These are phyloP conservation scores for Astrephomene gubernaculifera DNA, from an alignment of 139 green algal species.

Conservation along the genomic window DNA sequence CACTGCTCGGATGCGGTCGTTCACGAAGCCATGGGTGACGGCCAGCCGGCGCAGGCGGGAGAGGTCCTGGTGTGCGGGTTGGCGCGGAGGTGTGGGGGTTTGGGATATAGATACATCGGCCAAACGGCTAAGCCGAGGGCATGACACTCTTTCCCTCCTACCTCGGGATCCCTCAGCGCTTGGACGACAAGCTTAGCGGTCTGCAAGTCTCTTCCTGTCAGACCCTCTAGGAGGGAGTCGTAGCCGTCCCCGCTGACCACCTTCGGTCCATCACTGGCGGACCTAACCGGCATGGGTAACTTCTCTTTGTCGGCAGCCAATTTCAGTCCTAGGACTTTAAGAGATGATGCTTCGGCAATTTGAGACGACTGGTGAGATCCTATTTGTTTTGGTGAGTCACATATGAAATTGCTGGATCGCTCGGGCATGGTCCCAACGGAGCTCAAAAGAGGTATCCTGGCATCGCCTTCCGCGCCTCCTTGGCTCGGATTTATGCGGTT, in stretches of 20 bases:
- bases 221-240: constrained; percentile 8
- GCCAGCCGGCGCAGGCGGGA: constrained; percentile 71
- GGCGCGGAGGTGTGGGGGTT: background rate
- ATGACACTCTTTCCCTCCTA: background rate
- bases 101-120: background rate
- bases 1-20: constrained; percentile 66
- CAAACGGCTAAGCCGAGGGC: background rate
- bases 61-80: constrained; percentile 59
- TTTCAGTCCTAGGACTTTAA: background rate
- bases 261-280: background rate
- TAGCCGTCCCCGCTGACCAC: background rate
- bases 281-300: no score
- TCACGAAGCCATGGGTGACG: constrained; percentile 79
- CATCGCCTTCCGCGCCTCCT: background rate
- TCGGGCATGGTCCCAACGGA: no score
- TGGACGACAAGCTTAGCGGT: background rate
- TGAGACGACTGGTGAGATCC: background rate
- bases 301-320: background rate
- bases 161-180: constrained; percentile 17
- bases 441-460: no score
- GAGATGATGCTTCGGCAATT: background rate
- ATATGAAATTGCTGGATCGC: background rate
- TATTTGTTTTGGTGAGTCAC: background rate
- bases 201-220: background rate
- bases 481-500: background rate